phyloP scores from a whole-genome alignment of 345 rosid species.

The Gossypium sturtianum region DNA sequence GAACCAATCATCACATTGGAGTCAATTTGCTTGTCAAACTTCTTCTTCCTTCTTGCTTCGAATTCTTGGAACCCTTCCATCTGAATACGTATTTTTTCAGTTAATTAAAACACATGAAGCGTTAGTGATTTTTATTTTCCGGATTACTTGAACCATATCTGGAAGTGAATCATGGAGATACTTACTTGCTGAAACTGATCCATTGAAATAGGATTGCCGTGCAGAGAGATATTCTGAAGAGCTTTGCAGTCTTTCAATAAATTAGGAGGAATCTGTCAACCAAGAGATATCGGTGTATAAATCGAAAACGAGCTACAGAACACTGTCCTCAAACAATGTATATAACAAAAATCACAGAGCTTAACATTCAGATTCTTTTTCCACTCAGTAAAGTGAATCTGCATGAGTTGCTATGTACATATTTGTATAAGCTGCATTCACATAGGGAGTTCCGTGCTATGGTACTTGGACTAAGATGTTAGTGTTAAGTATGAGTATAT shows the following conservation, averaged over 20 bases:
- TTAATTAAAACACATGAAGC: background rate
- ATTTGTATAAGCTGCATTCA: background rate
- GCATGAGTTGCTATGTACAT: background rate
- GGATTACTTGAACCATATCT: background rate
- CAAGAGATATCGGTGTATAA: background rate
- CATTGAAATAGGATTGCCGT: slow-evolving; percentile 82
- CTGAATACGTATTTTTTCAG: slow-evolving; percentile 21
- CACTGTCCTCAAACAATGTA: background rate
- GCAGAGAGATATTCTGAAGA: slow-evolving; percentile 81
- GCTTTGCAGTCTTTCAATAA: slow-evolving; percentile 79
- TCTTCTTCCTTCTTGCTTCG: slow-evolving; percentile 86
- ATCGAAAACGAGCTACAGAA: background rate
- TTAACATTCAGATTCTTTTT: background rate
- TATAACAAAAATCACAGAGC: background rate
- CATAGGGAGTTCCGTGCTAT: background rate
- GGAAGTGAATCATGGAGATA: background rate
- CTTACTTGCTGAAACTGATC: slow-evolving; percentile 90
- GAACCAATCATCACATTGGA: slow-evolving; percentile 93
- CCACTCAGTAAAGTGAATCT: background rate
- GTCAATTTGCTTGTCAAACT: slow-evolving; percentile 96
- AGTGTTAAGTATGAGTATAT: background rate
- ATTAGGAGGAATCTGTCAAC: slow-evolving; percentile 58
- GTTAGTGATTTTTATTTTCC: background rate
- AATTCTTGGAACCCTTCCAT: slow-evolving; percentile 91
- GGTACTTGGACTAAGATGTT: background rate